A percentile compares a stretch with the other conserved stretches of the same genome.
phyloP scores from a whole-genome alignment of 2,329 filamentous ascomycete species.

The Aspergillus floridensis region DNA sequence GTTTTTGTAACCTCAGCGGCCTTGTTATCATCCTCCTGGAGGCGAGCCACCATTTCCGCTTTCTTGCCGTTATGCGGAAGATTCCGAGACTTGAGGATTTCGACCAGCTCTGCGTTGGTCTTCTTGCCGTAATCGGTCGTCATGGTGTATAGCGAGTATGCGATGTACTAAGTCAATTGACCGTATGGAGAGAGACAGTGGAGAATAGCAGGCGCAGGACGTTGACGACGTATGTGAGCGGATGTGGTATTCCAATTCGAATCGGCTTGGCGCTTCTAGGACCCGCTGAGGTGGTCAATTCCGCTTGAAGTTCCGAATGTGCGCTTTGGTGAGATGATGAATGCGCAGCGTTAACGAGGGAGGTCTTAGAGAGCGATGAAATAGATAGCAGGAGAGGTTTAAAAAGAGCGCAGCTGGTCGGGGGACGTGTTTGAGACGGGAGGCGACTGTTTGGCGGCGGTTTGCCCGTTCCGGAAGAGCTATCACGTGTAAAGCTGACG shows the following conservation, averaged over 20 bases:
- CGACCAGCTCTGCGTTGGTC: conserved; percentile 50
- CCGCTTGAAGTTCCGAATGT: neutral
- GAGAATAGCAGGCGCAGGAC: neutral
- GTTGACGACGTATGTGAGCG: neutral
- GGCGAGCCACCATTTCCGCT: conserved; percentile 48
- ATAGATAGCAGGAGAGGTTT: neutral
- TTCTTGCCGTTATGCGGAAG: conserved; percentile 51
- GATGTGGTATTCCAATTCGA: neutral
- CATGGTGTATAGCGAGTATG: conserved; percentile 24
- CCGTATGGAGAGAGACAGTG: neutral
- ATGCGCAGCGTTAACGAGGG: neutral
- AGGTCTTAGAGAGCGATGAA: neutral
- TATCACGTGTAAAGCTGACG: neutral
- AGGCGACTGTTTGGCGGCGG: conserved; percentile 8
- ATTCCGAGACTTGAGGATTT: conserved; percentile 50
- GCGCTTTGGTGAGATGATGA: neutral
- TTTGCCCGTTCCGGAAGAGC: neutral
- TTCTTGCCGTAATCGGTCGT: conserved; percentile 50
- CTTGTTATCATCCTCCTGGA: conserved; percentile 44
- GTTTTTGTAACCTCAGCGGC: conserved; percentile 9
- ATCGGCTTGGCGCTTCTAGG: neutral
- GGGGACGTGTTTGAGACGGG: neutral
- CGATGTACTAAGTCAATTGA: neutral
- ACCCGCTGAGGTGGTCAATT: neutral
- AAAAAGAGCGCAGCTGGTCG: neutral